These are phyloP conservation scores for Penicillium turbatum DNA, from an alignment of 495 filamentous ascomycete species.

Conservation along the genomic window DNA sequence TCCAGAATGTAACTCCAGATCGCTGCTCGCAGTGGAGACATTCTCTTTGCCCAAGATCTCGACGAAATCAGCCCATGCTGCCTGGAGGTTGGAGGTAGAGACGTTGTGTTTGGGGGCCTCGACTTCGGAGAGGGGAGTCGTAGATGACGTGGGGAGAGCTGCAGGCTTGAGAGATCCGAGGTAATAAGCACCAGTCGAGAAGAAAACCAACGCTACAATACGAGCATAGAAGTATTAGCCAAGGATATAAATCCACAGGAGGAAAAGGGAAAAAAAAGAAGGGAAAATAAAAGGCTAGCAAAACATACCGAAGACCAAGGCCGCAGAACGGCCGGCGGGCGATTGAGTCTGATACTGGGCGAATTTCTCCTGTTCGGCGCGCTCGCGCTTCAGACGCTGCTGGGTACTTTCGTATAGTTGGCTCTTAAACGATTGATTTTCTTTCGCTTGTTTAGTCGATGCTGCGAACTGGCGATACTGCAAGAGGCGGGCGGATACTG, in stretches of 20 bases:
- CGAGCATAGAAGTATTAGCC: neutral
- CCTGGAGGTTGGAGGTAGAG: constrained; percentile 72
- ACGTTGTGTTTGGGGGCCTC: constrained; percentile 64
- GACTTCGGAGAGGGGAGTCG: constrained; percentile 59
- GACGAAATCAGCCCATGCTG: constrained; percentile 89
- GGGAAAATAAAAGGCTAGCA: neutral
- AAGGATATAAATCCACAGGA: neutral
- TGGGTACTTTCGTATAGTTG: constrained; percentile 85
- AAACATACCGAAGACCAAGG: constrained; percentile 59
- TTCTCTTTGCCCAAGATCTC: constrained; percentile 79
- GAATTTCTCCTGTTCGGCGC: constrained; percentile 62
- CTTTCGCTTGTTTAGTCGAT: constrained; percentile 24
- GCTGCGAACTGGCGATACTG: constrained; percentile 24
- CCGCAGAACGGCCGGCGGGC: constrained; percentile 52
- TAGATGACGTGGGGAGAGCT: constrained; percentile 62
- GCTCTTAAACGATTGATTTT: constrained; percentile 61
- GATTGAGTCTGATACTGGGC: constrained; percentile 52
- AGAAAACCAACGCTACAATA: constrained; percentile 50
- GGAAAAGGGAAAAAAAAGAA: too few species aligned
- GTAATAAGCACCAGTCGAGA: constrained; percentile 63
- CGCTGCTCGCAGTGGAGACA: constrained; percentile 67
- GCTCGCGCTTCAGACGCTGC: constrained; percentile 69
- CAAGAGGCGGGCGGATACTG: constrained; percentile 4
- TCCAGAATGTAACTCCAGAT: constrained; percentile 68
- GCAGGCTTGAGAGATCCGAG: constrained; percentile 60